Evolutionary conservation across 352 stramenopile genomes (phyloP), one percentile per base, ranked within the genome.

Genomic region (Blastocystis sp.): DNA sequence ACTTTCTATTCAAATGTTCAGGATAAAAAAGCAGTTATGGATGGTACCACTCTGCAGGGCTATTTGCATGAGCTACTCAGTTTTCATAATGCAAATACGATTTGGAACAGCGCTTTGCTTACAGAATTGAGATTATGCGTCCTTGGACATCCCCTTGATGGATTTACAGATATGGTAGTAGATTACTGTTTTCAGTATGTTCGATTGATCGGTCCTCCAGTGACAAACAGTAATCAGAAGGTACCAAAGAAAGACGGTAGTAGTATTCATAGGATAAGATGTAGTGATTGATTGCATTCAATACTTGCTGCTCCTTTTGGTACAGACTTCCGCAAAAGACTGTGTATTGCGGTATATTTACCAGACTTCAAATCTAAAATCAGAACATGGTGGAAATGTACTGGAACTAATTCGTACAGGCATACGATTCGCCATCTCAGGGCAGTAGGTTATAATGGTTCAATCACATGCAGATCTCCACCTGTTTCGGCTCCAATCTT

Each of bases 151-250:
- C 41, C 41, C 6, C 6, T 15, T 18, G 70, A 80, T 20, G 13
- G n/a, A 7, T 34, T 80, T 26, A 80, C 43, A 6, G 70, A 80
- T 64, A 80, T 54, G 50, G 70, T 80, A 34, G 45, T 80, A 29
- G 70, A 80, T 41, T 64, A 64, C 20, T 80, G 70, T 43, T 41
- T 80, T 64, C 70, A 80, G 70, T 80, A 50, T 59, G 70, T 64
- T 11, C 70, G 70, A 7, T 34, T 64, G 2, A 43, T 63, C 6
- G 64, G 18, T 26, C 53, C 50, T 23, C 18, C 70, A 26, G 45
- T 47, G 34, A 61, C 70, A 20, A 26, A 20, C 7, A 41, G 37
- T 13, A 77, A 77, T 77, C 70, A 64, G 43, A 50, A 47, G 1
- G 70, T 64, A 7, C 11, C 8, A 41, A 80, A 80, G 15, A 61